Percentiles rank a stretch among this genome's conserved stretches.
phyloP scores from a whole-genome alignment of 192 early-diverging fungal species.

The Phlyctochytrium planicorne region DNA sequence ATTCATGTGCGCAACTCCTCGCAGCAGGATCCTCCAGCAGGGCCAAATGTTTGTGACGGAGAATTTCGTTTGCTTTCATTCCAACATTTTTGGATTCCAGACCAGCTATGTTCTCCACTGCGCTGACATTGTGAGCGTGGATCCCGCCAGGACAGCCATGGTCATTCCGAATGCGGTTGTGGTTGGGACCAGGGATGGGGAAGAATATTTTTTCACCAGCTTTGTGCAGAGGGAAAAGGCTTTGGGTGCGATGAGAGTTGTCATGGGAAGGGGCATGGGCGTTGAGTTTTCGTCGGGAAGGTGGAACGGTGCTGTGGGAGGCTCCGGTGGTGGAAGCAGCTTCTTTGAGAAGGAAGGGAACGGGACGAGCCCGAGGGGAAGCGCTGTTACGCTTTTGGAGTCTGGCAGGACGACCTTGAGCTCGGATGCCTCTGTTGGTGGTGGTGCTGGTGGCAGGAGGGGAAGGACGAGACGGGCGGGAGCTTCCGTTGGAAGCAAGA shows the following conservation, averaged over 20 bases:
- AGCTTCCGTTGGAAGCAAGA: no score
- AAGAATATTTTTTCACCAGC: slow-evolving; percentile 27
- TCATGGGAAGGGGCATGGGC: background rate
- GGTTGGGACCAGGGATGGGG: slow-evolving; percentile 10
- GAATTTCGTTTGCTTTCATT: slow-evolving; percentile 23
- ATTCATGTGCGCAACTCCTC: slow-evolving; percentile 8
- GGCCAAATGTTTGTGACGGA: slow-evolving; percentile 26
- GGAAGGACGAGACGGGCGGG: no score
- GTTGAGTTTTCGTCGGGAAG: background rate
- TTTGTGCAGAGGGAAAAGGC: slow-evolving; percentile 28
- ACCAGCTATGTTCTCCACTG: slow-evolving; percentile 8
- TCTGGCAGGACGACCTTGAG: no score
- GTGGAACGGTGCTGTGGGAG: no score
- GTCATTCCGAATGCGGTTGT: slow-evolving; percentile 29
- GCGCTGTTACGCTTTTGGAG: no score
- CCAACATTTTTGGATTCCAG: slow-evolving; percentile 27
- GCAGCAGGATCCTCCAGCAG: background rate
- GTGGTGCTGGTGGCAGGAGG: no score
- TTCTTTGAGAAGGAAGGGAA: no score
- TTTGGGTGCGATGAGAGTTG: slow-evolving; percentile 10
- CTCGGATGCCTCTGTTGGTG: no score
- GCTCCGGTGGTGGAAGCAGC: no score
- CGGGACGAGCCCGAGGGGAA: no score
- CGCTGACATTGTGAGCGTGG: slow-evolving; percentile 9
- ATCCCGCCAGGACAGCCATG: slow-evolving; percentile 22